phyloP scores from a whole-genome alignment of 805 yeast genomes.

The Schwanniomyces polymorphus region DNA sequence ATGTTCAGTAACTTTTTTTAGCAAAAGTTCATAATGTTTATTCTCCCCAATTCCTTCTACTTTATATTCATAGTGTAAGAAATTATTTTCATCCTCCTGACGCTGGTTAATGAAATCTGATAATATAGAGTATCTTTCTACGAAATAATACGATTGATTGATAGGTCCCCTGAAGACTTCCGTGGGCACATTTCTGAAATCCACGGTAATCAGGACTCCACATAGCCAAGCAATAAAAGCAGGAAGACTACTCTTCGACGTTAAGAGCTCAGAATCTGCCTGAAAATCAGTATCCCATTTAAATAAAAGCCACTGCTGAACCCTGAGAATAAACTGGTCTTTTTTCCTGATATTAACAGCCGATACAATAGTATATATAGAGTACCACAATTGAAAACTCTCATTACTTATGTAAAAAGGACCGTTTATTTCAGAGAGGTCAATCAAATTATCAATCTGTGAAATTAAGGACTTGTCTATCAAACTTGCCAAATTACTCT shows the following conservation, averaged over 20 bases:
- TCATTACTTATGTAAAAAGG: constrained; percentile 50
- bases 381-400: constrained; percentile 56
- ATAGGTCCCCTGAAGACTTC: background rate
- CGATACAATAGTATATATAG: constrained; percentile 35
- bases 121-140: background rate
- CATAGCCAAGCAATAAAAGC: constrained; percentile 47
- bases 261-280: constrained; percentile 5
- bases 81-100: background rate
- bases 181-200: too few relatives aligned
- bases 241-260: constrained; percentile 18
- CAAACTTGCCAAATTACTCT: constrained; percentile 8
- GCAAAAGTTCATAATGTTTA: background rate
- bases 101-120: background rate
- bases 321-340: constrained; percentile 20
- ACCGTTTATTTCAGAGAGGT: constrained; percentile 60
- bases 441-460: constrained; percentile 51
- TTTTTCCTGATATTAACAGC: constrained; percentile 28
- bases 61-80: background rate
- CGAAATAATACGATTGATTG: background rate
- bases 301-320: constrained; percentile 51
- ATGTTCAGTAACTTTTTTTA: background rate
- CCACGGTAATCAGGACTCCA: constrained; percentile 13
- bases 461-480: constrained; percentile 43
- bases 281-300: constrained; percentile 37
- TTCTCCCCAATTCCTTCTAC: constrained; percentile 2